phyloP scores from a whole-genome alignment of 305 asterid species.

The Solanum hybrid region DNA sequence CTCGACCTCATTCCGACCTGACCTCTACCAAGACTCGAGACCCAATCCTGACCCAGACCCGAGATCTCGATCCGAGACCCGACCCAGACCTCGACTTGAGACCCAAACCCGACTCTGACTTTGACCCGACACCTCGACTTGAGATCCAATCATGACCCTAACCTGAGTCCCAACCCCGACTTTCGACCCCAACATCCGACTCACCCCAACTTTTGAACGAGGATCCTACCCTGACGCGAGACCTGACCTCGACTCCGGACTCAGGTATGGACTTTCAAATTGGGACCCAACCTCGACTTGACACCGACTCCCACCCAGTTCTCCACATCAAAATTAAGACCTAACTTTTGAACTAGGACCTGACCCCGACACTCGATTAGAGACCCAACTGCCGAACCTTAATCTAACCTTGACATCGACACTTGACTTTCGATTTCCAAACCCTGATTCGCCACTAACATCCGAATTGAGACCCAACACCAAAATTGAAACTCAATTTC shows the following conservation, averaged over 20 bases:
- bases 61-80: background rate
- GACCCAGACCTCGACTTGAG: background rate
- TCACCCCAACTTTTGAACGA: background rate
- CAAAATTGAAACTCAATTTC: background rate
- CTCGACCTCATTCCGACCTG: too few relatives aligned
- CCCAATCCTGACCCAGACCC: background rate
- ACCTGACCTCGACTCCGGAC: background rate
- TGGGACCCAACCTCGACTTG: background rate
- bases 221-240: background rate
- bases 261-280: background rate
- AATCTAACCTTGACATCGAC: background rate
- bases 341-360: background rate
- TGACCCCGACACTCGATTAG: background rate
- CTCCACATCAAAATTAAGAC: background rate
- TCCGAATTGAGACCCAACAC: background rate
- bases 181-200: background rate
- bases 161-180: background rate
- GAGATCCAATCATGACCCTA: background rate
- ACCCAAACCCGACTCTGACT: background rate
- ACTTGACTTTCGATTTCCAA: background rate
- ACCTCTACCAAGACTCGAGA: background rate
- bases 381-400: background rate
- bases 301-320: background rate
- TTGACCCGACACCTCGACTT: background rate
- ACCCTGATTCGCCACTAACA: background rate